Conservation (phyloP, 495 filamentous ascomycete genomes). For the Filosporella fistucella region DNA sequence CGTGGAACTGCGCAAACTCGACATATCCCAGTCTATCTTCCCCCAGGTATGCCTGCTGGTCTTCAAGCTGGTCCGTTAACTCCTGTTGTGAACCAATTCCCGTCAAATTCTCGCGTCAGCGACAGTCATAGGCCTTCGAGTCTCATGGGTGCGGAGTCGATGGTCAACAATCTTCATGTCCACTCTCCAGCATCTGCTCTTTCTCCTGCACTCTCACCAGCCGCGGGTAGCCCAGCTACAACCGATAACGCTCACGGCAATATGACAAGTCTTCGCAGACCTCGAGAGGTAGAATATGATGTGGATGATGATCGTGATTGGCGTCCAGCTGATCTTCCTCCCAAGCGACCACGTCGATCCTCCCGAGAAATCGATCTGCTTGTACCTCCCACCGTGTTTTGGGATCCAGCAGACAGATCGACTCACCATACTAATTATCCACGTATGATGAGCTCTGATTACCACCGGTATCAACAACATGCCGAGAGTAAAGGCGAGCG, state of each 20-base stretch:
- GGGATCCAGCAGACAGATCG: constrained; percentile 39
- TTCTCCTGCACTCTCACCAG: constrained; percentile 19
- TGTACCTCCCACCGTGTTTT: constrained; percentile 43
- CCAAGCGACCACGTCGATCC: constrained; percentile 17
- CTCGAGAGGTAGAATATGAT: constrained; percentile 19
- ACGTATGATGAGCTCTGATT: constrained; percentile 47
- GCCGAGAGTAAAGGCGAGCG: constrained; percentile 38
- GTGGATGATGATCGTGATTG: constrained; percentile 10
- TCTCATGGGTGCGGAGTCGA: constrained; percentile 61
- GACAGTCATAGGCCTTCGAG: constrained; percentile 35
- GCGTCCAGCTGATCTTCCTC: constrained; percentile 11
- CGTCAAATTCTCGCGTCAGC: too few species aligned
- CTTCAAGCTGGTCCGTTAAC: too few species aligned
- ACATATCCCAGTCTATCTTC: too few species aligned
- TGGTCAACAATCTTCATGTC: constrained; percentile 66
- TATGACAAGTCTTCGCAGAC: constrained; percentile 19
- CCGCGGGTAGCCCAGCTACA: constrained; percentile 4
- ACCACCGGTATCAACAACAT: constrained; percentile 35
- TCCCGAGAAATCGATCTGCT: constrained; percentile 43
- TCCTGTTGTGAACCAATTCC: background rate
- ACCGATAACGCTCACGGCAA: background rate
- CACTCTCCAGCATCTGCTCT: constrained; percentile 39
- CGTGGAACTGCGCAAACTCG: background rate
- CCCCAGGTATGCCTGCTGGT: too few species aligned
- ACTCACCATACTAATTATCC: constrained; percentile 50